Percentiles rank a stretch among this genome's conserved stretches.
These are phyloP conservation scores for Ceriops decandra DNA, from an alignment of 345 rosid species.

Conservation along the genomic window DNA sequence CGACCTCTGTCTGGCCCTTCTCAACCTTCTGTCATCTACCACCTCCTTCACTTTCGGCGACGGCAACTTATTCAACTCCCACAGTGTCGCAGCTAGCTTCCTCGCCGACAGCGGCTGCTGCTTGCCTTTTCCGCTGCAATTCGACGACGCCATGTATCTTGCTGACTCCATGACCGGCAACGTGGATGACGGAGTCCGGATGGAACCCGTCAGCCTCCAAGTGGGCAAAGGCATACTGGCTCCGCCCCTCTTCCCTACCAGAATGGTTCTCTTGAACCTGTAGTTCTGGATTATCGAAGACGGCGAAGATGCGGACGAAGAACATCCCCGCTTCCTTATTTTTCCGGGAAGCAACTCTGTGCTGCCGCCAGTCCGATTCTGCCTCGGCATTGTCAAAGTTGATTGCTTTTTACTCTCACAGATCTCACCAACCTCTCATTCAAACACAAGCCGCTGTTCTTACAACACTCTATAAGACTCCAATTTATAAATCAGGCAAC, in stretches of 20 bases:
- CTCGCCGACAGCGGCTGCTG: constrained; percentile 77
- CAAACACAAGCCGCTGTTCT: neutral
- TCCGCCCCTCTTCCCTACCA: constrained; percentile 80
- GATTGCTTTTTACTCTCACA: neutral
- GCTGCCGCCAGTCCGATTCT: constrained; percentile 37
- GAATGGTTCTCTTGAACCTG: constrained; percentile 76
- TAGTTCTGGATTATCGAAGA: constrained; percentile 73
- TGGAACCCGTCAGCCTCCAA: constrained; percentile 68
- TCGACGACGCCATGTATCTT: constrained; percentile 42
- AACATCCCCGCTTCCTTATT: constrained; percentile 88
- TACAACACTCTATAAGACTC: neutral
- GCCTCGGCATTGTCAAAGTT: constrained; percentile 56
- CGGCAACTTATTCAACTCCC: constrained; percentile 99
- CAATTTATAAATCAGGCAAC: neutral
- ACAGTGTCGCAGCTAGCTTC: constrained; percentile 91
- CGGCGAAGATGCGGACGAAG: constrained; percentile 79
- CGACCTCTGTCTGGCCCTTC: constrained; percentile 53
- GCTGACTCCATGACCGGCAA: constrained; percentile 55
- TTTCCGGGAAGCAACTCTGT: constrained; percentile 69
- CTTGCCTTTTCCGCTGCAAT: constrained; percentile 38
- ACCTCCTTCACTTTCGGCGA: constrained; percentile 53
- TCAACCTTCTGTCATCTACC: constrained; percentile 40
- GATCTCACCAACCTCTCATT: neutral
- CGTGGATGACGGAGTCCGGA: constrained; percentile 57
- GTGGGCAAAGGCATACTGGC: constrained; percentile 83